These are phyloP conservation scores for Fusarium albosuccineum DNA, from an alignment of 2,329 filamentous ascomycete genomes.

Conservation along the genomic window DNA sequence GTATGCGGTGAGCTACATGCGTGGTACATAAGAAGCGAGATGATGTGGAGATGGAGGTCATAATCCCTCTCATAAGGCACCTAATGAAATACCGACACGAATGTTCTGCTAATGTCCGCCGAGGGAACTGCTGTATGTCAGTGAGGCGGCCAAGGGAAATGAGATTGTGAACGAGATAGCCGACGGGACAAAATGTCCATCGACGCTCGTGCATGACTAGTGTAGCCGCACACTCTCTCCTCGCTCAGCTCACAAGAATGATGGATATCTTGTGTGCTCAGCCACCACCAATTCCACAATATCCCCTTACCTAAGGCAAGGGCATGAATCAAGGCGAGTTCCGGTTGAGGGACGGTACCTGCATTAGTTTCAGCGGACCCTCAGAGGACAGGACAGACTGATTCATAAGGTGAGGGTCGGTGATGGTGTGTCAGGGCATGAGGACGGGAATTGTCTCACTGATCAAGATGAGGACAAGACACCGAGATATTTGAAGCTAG, in stretches of 20 bases:
- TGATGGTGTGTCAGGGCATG: constrained; percentile 9
- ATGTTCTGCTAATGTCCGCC: constrained; percentile 5
- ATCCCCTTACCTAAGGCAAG: constrained; percentile 31
- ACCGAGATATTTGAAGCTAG: constrained; percentile 3
- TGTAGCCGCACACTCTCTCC: constrained; percentile 4
- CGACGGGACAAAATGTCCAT: constrained; percentile 26
- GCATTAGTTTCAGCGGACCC: constrained; percentile 32
- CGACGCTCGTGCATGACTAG: constrained; percentile 31
- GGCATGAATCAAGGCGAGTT: constrained; percentile 31
- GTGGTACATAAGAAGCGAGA: constrained; percentile 41
- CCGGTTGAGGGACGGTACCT: constrained; percentile 31
- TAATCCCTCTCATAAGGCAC: constrained; percentile 19
- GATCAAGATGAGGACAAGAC: neutral
- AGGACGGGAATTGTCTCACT: constrained; percentile 19
- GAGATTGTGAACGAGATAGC: constrained; percentile 17
- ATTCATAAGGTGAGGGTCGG: constrained; percentile 2
- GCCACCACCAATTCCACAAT: constrained; percentile 12
- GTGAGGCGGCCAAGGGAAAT: constrained; percentile 1
- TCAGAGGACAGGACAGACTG: constrained; percentile 17
- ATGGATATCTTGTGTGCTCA: constrained; percentile 9
- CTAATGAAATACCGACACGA: constrained; percentile 21
- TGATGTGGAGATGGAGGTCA: constrained; percentile 38
- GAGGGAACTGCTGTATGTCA: no score
- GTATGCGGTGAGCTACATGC: constrained; percentile 38
- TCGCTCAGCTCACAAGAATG: constrained; percentile 1